These are phyloP conservation scores for Tuber brumale DNA, from an alignment of 495 filamentous ascomycete genomes.

Conservation along the genomic window DNA sequence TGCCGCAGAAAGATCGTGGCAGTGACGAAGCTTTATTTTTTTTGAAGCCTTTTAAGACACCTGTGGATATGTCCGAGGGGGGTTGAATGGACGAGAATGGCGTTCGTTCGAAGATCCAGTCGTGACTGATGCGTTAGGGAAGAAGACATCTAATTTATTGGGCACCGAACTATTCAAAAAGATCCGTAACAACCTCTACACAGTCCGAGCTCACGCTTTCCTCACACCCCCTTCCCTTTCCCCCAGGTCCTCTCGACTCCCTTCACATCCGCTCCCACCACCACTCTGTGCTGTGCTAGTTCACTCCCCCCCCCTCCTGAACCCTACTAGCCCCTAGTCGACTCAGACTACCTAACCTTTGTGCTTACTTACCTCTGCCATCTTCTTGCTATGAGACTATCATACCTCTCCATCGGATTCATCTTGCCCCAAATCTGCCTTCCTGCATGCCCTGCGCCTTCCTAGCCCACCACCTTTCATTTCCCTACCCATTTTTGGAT, in stretches of 20 bases:
- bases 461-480: constrained; percentile 32
- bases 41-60: constrained; percentile 28
- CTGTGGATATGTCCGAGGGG: constrained; percentile 23
- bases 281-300: not conserved
- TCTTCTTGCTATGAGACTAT: constrained; percentile 16
- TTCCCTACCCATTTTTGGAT: constrained; percentile 35
- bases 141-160: constrained; percentile 37
- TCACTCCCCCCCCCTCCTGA: constrained; percentile 9
- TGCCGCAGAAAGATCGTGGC: constrained; percentile 34
- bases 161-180: constrained; percentile 29
- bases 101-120: constrained; percentile 13
- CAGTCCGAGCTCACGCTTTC: constrained; percentile 27
- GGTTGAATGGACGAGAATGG: constrained; percentile 3
- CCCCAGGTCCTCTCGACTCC: constrained; percentile 22
- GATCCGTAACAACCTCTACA: constrained; percentile 29
- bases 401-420: constrained; percentile 33
- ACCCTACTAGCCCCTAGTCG: constrained; percentile 22
- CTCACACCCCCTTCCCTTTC: constrained; percentile 8
- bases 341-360: constrained; percentile 24
- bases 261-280: constrained; percentile 19
- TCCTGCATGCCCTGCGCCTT: constrained; percentile 38
- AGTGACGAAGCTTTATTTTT: constrained; percentile 23
- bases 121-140: constrained; percentile 30
- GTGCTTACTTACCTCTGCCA: constrained; percentile 31
- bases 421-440: constrained; percentile 40